These are phyloP conservation scores for Daldinia concentrica DNA, from an alignment of 495 filamentous ascomycete genomes.

Conservation along the genomic window DNA sequence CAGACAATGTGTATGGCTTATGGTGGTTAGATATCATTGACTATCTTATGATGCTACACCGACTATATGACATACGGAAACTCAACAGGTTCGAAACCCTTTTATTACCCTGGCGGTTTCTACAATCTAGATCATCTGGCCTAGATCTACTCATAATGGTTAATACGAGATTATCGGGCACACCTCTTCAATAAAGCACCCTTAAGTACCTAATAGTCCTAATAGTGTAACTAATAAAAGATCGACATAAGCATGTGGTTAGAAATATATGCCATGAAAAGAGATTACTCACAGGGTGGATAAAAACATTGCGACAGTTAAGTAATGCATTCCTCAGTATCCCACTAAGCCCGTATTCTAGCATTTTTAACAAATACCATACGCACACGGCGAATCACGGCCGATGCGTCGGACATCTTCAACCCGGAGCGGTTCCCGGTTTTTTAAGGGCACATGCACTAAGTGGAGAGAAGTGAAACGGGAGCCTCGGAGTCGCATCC, in stretches of 20 bases:
- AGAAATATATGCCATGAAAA: not conserved
- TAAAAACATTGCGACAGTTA: not conserved
- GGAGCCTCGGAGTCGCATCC: not conserved
- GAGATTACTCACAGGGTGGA: not conserved
- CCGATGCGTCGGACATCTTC: not conserved
- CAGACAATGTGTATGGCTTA: not conserved
- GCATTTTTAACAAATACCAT: not conserved
- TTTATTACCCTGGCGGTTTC: no score
- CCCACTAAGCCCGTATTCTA: not conserved
- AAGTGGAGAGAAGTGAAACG: not conserved
- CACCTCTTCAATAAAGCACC: not conserved
- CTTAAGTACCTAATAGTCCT: not conserved
- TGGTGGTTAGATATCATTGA: constrained; percentile 2
- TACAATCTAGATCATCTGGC: not conserved
- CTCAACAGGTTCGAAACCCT: not conserved
- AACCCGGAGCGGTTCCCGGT: not conserved
- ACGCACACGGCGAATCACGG: not conserved
- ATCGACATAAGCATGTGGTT: no score
- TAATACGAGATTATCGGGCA: not conserved
- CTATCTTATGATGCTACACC: not conserved
- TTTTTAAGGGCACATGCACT: not conserved
- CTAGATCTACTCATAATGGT: not conserved
- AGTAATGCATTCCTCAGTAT: not conserved
- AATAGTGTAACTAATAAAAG: not conserved
- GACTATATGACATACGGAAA: not conserved